Evolutionary conservation across 805 yeast genomes (phyloP), one percentile per base, ranked within the genome.

Genomic region (Nakazawaea peltata): DNA sequence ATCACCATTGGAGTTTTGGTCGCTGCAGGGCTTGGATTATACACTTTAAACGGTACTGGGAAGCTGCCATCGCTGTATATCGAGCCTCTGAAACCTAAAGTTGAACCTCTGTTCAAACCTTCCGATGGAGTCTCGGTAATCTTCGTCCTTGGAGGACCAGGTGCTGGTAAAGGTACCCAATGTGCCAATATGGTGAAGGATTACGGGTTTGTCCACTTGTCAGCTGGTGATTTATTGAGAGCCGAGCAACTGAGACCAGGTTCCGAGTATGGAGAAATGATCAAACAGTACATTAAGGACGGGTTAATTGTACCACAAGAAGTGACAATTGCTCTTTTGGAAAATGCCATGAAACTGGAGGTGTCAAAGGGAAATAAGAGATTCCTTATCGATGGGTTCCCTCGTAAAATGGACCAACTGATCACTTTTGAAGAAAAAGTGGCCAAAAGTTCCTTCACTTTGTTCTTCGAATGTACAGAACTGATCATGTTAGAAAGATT

Each of bases 401-500:
- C 98, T 32, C 74, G 97, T 56, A 86, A 88, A 56, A 90, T 92
- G 97, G 97, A 92, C 60, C 98, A 90, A 65, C 97, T 97, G 0
- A 41, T 81, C 27, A 82, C 90, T n/a, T 90, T 90, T 55, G 97
- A 90, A 61, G 75, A 81, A 26, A 65, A 74, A 52, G 56, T 77
- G 48, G 92, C 77, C 49, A 80, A 69, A 56, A 80, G 84, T 43
- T 65, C 75, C 18, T 73, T 81, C 58, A 76, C 83, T 2, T 63
- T 83, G 28, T 83, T 79, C 59, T 83, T 83, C 50, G 87, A 82
- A 44, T 83, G 94, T 56, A 84, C 90, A 1, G 92, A 82, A 56
- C 52, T 61, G 27, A 82, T 85, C 36, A 88, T 90, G 97, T 67
- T 87, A 45, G 61, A 72, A 44, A 77, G 98, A 56, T 69, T 90